Evolutionary conservation across 192 early-diverging fungal species (phyloP).

Genomic region (Rhizoclosmatium globosum): DNA sequence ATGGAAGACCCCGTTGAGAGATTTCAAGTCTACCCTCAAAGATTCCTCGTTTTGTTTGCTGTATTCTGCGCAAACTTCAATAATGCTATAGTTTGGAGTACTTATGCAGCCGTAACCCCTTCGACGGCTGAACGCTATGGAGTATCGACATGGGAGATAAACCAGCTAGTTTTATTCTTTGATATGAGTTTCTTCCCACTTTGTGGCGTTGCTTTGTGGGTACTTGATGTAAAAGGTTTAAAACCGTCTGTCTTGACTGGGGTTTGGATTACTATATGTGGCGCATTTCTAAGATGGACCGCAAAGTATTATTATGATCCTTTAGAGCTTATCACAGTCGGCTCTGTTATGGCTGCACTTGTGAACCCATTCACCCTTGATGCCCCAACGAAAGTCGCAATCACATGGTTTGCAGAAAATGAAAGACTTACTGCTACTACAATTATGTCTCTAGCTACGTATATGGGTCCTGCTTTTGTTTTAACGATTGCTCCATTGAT

Average conservation of each 20-base stretch:
- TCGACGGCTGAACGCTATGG: slow-evolving; percentile 14
- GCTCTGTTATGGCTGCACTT: not conserved
- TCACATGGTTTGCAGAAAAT: slow-evolving; percentile 38
- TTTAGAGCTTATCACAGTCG: not conserved
- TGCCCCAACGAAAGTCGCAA: slow-evolving; percentile 35
- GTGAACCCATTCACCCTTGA: slow-evolving; percentile 16
- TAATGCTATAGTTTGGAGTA: slow-evolving; percentile 28
- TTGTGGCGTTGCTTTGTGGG: not conserved
- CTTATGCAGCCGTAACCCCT: slow-evolving; percentile 30
- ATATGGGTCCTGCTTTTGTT: slow-evolving; percentile 16
- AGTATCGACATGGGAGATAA: slow-evolving; percentile 11
- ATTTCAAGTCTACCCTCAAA: no score
- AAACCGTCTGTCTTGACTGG: slow-evolving; percentile 8
- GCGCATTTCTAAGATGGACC: slow-evolving; percentile 16
- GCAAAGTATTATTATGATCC: not conserved
- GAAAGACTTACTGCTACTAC: slow-evolving; percentile 43
- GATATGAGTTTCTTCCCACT: slow-evolving; percentile 13
- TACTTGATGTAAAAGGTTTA: slow-evolving; percentile 26
- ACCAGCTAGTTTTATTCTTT: slow-evolving; percentile 23
- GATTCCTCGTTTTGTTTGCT: not conserved
- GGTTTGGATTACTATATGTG: slow-evolving; percentile 10
- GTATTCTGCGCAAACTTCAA: slow-evolving; percentile 20
- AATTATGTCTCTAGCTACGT: slow-evolving; percentile 31
- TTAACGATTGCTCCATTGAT: slow-evolving; percentile 19
- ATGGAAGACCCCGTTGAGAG: no score